Evolutionary conservation across 441 rosid species (phyloP), one percentile per base, ranked within the genome.

Genomic region (Pelargonium citronellum): DNA sequence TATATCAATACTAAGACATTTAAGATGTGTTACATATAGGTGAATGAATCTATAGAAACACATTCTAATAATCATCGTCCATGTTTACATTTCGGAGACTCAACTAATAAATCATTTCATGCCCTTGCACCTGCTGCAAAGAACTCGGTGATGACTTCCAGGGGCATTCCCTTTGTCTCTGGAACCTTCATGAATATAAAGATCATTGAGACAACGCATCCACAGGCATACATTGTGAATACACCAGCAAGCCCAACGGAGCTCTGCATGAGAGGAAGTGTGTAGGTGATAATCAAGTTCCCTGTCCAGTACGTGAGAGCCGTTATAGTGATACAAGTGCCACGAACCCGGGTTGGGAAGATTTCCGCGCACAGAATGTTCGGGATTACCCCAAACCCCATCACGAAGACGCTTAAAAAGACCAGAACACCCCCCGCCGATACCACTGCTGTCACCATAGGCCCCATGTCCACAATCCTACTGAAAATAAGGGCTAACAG

Each of bases 241-340:
- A 85, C 85, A 0, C 88, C 88, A 0, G 60, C 77, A 0, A 85
- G 79, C 67, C 88, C 85, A 10, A 85, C 17, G 7, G 85, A 74
- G 57, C 79, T 79, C 12, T 83, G 88, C 86, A 85, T 72, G 47
- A 78, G 70, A 0, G 88, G 88, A 27, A 83, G 81, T 24, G 84
- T 62, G 74, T 86, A 86, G 3, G 90, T 86, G 71, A 86, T 83
- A 12, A 83, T 84, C 72, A 86, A 83, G 81, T 86, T 83, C 15
- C 85, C 81, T 0, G 81, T 64, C 91, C 96, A 90, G 69, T 76
- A 90, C 1, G 90, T 82, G 64, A 90, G 83, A 0, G 91, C 86
- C 44, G 90, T 86, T 3, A 88, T 79, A n/a, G 96, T 80, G 57
- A 90, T 88, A 83, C 96, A 90, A 44, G 84, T 71, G 9, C 96